Evolutionary conservation across 345 rosid species (phyloP).

Genomic region (Boechera divaricarpa): DNA sequence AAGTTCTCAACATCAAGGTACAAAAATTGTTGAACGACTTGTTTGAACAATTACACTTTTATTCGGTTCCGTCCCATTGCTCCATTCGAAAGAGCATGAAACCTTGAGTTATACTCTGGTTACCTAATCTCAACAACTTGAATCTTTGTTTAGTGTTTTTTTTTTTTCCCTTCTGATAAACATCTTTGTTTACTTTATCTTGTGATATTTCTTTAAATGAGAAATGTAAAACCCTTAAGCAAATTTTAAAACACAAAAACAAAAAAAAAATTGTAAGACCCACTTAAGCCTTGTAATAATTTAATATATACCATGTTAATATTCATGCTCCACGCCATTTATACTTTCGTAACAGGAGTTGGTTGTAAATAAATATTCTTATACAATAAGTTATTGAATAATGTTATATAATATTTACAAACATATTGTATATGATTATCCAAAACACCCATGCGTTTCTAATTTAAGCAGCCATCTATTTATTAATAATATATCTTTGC

Average conservation of each 20-base stretch:
- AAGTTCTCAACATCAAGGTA: neutral
- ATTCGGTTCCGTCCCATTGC: neutral
- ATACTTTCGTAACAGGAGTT: neutral
- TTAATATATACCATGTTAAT: constrained; percentile 6
- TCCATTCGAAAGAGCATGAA: neutral
- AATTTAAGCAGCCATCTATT: constrained; percentile 31
- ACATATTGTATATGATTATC: constrained; percentile 24
- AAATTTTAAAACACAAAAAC: neutral
- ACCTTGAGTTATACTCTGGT: neutral
- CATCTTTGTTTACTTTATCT: neutral
- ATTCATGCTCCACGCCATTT: constrained; percentile 2
- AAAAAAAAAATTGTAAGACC: neutral
- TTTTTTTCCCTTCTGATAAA: too few species aligned
- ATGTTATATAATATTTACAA: constrained; percentile 3
- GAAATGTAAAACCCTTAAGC: neutral
- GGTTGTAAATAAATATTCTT: constrained; percentile 13
- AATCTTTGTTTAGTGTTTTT: neutral
- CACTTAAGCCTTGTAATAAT: neutral
- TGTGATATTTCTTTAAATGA: neutral
- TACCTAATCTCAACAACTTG: neutral
- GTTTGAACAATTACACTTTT: neutral
- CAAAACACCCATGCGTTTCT: constrained; percentile 31
- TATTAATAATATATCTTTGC: constrained; percentile 21
- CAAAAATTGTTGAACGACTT: neutral
- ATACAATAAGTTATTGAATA: neutral